Conservation (phyloP, 176 grass and related monocot species). For the Triticum timopheevii region DNA sequence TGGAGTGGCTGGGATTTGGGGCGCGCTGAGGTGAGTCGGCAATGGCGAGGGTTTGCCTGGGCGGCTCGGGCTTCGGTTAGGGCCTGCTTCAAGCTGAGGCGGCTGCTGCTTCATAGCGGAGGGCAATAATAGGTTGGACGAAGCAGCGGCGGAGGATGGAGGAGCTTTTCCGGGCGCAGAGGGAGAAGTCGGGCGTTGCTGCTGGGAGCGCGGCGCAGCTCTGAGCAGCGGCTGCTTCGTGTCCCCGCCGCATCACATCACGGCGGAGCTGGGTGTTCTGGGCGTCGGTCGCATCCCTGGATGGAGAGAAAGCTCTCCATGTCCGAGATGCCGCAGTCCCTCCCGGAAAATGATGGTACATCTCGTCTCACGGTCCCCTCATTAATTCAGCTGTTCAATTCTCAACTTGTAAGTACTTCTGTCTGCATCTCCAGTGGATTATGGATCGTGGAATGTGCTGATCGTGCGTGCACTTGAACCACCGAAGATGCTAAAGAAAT, state of each 20-base stretch:
- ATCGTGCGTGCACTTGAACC: background rate
- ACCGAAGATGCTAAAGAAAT: slow-evolving; percentile 5
- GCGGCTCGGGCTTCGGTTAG: slow-evolving; percentile 63
- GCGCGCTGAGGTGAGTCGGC: slow-evolving; percentile 26
- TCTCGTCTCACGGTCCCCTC: background rate
- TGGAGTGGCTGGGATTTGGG: background rate
- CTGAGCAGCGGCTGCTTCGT: slow-evolving; percentile 18
- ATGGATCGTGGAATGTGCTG: background rate
- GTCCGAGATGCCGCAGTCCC: slow-evolving; percentile 39
- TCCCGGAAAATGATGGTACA: slow-evolving; percentile 39
- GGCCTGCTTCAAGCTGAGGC: background rate
- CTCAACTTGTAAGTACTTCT: background rate
- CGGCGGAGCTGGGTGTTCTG: slow-evolving; percentile 3
- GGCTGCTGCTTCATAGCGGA: slow-evolving; percentile 4
- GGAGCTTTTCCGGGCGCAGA: background rate
- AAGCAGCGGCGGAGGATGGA: background rate
- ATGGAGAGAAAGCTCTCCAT: slow-evolving; percentile 44
- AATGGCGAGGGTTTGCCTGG: slow-evolving; percentile 34
- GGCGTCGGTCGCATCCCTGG: background rate
- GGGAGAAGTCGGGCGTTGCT: slow-evolving; percentile 1
- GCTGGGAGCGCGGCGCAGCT: background rate
- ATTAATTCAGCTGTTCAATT: slow-evolving; percentile 11
- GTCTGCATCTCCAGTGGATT: background rate
- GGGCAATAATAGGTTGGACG: background rate
- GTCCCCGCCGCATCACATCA: background rate